Evolutionary conservation across 2,329 filamentous ascomycete genomes (phyloP), one percentile per base, ranked within the genome.

Genomic region (Cyphellophora attinorum): DNA sequence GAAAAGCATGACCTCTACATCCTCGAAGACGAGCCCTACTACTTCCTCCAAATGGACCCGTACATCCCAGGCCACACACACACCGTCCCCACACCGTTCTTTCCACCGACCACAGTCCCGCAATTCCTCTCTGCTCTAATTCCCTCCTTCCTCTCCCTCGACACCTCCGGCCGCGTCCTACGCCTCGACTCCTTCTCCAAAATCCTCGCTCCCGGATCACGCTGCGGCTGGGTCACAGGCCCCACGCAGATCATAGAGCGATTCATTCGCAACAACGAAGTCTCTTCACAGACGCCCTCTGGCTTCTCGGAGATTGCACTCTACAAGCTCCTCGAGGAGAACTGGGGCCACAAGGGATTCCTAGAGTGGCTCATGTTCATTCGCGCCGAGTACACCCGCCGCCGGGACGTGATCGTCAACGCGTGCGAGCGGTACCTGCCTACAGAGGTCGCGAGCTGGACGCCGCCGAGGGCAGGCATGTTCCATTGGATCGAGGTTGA

Each of bases 171-270:
- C 5, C 81, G 88, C 41, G 88, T 95, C 21, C 69, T 94, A 64
- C 81, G 88, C 21, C 72, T 95, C 60, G 88, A 95, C 56, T 93
- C 85, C 0, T 93, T 95, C 62, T 93, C 84, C 51, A 95, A 95
- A 62, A 84, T 94, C 2, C 69, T 94, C 19, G 72, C 85, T 0
- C 88, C 89, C 0, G 88, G 88, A 6, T 78, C 81, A 11, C 76
- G 88, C 29, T 62, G 81, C 27, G 88, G 88, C 27, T 98, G 91
- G 89, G 72, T 95, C 39, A 93, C 89, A 0, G 89, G 79, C 1
- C 83, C 83, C 2, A 80, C 81, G 51, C 81, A 95, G 62, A 70
- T 98, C 39, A 65, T 93, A 38, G 83, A 93, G 58, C 74, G 82
- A 25, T 94, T 85, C 59, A 68, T 79, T 42, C 79, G 82, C 29